Conservation (phyloP, 441 rosid genomes). For the Euphorbia schlechtendalii region DNA sequence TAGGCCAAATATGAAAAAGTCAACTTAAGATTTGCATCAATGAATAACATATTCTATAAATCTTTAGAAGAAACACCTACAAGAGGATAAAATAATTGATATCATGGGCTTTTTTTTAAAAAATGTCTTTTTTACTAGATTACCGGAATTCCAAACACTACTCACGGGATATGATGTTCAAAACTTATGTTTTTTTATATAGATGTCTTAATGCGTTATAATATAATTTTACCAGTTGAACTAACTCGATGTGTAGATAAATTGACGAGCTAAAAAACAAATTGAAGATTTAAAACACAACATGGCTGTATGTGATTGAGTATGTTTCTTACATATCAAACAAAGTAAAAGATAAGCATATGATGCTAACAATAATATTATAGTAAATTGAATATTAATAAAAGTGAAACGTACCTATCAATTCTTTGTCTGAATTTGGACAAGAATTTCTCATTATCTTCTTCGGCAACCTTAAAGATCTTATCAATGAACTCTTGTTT, state of each 20-base stretch:
- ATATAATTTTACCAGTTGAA: too few species aligned
- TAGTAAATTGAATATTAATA: too few species aligned
- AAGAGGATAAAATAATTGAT: not conserved
- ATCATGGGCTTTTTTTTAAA: too few species aligned
- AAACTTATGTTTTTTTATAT: too few species aligned
- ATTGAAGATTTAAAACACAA: not conserved
- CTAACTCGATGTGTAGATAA: too few species aligned
- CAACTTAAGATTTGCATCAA: not conserved
- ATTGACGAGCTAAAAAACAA: too few species aligned
- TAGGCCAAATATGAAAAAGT: not conserved
- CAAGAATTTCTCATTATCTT: slow-evolving; percentile 65
- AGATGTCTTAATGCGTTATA: too few species aligned
- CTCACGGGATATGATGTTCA: too few species aligned
- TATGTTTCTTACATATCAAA: not conserved
- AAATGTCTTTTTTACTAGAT: too few species aligned
- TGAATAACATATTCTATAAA: not conserved
- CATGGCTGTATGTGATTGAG: not conserved
- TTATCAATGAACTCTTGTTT: slow-evolving; percentile 50
- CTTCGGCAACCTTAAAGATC: slow-evolving; percentile 60
- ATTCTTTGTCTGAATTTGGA: slow-evolving; percentile 55
- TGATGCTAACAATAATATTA: not conserved
- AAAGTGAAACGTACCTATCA: slow-evolving; percentile 38
- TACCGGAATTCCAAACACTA: too few species aligned
- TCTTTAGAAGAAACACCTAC: not conserved
- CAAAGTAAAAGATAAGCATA: not conserved